Percentiles rank a stretch among this genome's conserved stretches.
These are phyloP conservation scores for Artomyces pyxidatus DNA, from an alignment of 768 basidiomycete species.

Conservation along the genomic window DNA sequence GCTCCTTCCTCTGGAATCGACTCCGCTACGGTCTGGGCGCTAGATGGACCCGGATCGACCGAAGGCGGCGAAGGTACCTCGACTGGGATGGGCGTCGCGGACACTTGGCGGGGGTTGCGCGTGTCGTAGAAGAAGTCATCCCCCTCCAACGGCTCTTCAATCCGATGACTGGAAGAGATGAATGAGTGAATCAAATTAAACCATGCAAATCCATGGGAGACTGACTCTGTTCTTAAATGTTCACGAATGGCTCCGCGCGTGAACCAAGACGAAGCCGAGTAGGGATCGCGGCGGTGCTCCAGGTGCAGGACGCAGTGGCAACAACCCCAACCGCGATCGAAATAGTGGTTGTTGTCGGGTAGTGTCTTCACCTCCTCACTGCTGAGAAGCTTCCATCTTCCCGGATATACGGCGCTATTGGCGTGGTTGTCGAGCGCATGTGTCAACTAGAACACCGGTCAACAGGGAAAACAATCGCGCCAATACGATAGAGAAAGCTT, in stretches of 20 bases:
- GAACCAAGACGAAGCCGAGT: background rate
- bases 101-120: too few species aligned
- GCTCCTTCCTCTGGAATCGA: too few species aligned
- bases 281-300: background rate
- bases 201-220: background rate
- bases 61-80: too few species aligned
- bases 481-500: background rate
- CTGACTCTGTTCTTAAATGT: background rate
- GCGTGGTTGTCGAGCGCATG: background rate
- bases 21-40: too few species aligned
- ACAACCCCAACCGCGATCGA: background rate
- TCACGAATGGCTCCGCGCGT: background rate
- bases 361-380: background rate
- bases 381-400: background rate
- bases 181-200: background rate
- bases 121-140: background rate
- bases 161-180: background rate
- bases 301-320: background rate
- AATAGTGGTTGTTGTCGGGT: background rate
- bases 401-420: background rate
- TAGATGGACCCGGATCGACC: too few species aligned
- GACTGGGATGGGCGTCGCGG: too few species aligned
- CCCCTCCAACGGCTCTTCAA: background rate
- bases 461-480: background rate
- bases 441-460: background rate